Evolutionary conservation across 1,284 basidiomycete species (phyloP).

Genomic region (Leccinum pachyderme): DNA sequence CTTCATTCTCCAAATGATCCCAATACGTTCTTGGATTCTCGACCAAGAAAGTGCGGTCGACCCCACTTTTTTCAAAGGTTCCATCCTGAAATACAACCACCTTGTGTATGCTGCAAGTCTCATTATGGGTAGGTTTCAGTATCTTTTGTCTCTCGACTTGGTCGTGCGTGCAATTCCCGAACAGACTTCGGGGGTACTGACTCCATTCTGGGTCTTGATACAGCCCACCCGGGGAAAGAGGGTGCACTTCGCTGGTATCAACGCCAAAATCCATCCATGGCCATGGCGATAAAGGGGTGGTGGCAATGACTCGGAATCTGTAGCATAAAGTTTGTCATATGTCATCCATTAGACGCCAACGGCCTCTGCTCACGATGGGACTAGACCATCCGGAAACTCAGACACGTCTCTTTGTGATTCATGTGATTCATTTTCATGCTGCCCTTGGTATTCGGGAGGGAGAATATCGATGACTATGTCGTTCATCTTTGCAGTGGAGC

Average conservation of each 20-base stretch:
- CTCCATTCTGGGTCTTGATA: conserved; percentile 21
- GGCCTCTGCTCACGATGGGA: no score
- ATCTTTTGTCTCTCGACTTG: conserved; percentile 46
- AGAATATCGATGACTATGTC: no score
- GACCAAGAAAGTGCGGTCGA: conserved; percentile 9
- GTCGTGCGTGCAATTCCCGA: conserved; percentile 49
- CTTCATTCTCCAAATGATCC: conserved; percentile 12
- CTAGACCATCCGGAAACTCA: no score
- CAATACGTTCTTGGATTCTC: conserved; percentile 17
- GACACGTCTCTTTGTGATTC: no score
- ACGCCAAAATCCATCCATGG: conserved; percentile 37
- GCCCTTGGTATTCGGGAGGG: no score
- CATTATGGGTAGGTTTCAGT: conserved; percentile 20
- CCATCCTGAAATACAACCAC: conserved; percentile 43
- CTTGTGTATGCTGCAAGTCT: conserved; percentile 39
- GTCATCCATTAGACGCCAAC: no score
- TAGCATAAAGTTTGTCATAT: no score
- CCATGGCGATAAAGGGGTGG: conserved; percentile 38
- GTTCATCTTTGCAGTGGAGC: no score
- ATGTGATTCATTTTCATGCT: no score
- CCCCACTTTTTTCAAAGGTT: conserved; percentile 14
- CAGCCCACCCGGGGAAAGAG: conserved; percentile 11
- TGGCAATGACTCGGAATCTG: no score
- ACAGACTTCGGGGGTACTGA: conserved; percentile 47
- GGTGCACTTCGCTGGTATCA: conserved; percentile 27